Percentiles rank a stretch among this genome's conserved stretches.
Conservation (phyloP, 257 asterid species). For the Sherardia arvensis region DNA sequence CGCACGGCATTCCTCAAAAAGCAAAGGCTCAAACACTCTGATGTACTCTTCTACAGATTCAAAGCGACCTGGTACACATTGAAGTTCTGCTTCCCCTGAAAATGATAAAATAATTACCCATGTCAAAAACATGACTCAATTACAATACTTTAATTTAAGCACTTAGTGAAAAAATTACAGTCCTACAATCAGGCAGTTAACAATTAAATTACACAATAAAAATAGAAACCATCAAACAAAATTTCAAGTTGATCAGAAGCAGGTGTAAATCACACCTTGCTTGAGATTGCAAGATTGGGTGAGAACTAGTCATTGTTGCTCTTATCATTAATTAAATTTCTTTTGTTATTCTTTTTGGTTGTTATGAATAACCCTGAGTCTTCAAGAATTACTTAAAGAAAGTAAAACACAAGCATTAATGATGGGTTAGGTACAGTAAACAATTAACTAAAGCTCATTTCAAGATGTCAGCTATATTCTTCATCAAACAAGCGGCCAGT, state of each 20-base stretch:
- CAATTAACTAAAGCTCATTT: slow-evolving; percentile 15
- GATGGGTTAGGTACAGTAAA: slow-evolving; percentile 7
- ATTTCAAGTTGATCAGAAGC: not conserved
- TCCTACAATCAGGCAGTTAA: not conserved
- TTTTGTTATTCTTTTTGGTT: not conserved
- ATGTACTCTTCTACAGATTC: slow-evolving; percentile 92
- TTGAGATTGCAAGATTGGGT: not conserved
- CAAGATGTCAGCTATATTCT: slow-evolving; percentile 24
- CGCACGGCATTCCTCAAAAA: slow-evolving; percentile 95
- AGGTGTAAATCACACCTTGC: not conserved
- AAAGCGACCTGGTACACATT: slow-evolving; percentile 80
- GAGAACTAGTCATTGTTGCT: not conserved
- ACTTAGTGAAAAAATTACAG: not conserved
- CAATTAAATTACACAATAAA: not conserved
- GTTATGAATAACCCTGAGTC: not conserved
- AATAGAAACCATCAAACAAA: not conserved
- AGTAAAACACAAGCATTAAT: not conserved
- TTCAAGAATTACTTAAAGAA: not conserved
- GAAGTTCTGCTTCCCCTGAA: slow-evolving; percentile 93
- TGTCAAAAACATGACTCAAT: not conserved
- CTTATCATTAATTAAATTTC: not conserved
- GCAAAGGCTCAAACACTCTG: slow-evolving; percentile 93
- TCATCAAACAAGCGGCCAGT: slow-evolving; percentile 29
- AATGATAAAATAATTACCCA: slow-evolving; percentile 7
- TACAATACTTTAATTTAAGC: not conserved